These are phyloP conservation scores for Apiotrichum akiyoshidainum DNA, from an alignment of 1,284 basidiomycete genomes.

Conservation along the genomic window DNA sequence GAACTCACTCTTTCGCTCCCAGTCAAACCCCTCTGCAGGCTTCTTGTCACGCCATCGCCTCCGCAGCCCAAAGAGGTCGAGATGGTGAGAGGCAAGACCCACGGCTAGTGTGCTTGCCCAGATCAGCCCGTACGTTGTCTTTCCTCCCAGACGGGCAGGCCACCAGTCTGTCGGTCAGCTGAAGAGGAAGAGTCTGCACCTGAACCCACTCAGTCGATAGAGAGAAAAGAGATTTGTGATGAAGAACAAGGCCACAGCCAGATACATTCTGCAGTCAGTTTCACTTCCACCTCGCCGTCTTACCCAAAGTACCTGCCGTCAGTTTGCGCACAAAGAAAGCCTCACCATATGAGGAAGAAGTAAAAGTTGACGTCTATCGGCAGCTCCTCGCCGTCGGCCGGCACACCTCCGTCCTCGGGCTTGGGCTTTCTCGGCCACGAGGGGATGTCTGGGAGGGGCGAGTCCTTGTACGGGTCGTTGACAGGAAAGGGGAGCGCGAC, in stretches of 20 bases:
- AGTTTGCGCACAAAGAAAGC: neutral
- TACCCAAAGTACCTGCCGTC: slow-evolving; percentile 45
- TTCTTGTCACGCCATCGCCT: slow-evolving; percentile 27
- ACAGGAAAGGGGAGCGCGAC: slow-evolving; percentile 57
- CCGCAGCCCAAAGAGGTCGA: slow-evolving; percentile 49
- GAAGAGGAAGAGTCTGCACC: neutral
- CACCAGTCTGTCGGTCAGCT: slow-evolving; percentile 44
- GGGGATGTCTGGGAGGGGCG: slow-evolving; percentile 46
- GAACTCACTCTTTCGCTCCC: slow-evolving; percentile 57
- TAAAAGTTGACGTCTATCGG: slow-evolving; percentile 54
- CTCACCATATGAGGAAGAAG: slow-evolving; percentile 53
- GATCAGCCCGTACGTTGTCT: slow-evolving; percentile 54
- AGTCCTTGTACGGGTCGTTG: slow-evolving; percentile 51
- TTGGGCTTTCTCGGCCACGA: slow-evolving; percentile 39
- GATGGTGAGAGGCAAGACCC: slow-evolving; percentile 53
- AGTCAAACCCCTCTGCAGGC: slow-evolving; percentile 51
- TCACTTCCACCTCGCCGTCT: neutral
- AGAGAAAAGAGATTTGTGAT: slow-evolving; percentile 59
- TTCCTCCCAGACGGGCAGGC: slow-evolving; percentile 53
- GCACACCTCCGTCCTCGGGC: neutral
- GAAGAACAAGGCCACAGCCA: slow-evolving; percentile 56
- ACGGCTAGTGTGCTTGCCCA: slow-evolving; percentile 53
- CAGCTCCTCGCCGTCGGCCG: slow-evolving; percentile 19
- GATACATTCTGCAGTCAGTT: slow-evolving; percentile 45
- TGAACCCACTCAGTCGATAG: slow-evolving; percentile 49